Percentiles rank a stretch among this genome's conserved stretches.
Conservation (phyloP, 306 rosid genomes). For the Morella rubra region DNA sequence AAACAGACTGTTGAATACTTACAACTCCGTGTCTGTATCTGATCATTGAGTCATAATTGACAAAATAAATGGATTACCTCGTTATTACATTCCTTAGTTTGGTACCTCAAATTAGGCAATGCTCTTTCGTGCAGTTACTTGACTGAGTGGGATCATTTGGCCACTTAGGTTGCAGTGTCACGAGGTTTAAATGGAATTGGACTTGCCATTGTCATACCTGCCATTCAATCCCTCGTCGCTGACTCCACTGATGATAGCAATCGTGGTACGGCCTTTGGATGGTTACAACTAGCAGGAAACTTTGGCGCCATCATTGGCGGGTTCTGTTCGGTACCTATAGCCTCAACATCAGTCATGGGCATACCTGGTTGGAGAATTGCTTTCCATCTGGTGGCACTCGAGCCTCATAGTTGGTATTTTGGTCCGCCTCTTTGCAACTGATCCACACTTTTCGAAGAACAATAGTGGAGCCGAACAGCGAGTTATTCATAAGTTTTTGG, state of each 20-base stretch:
- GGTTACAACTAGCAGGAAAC: slow-evolving; percentile 60
- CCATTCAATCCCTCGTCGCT: slow-evolving; percentile 71
- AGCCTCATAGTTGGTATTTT: slow-evolving; percentile 67
- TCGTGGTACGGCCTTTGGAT: slow-evolving; percentile 76
- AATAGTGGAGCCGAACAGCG: slow-evolving; percentile 25
- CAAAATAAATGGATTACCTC: too few species aligned
- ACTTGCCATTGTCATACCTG: slow-evolving; percentile 74
- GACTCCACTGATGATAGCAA: slow-evolving; percentile 67
- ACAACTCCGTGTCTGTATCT: too few species aligned
- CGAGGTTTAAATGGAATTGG: slow-evolving; percentile 90
- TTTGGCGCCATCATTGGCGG: slow-evolving; percentile 71
- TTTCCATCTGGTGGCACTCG: slow-evolving; percentile 64
- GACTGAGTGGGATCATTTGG: neutral
- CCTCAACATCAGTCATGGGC: slow-evolving; percentile 61
- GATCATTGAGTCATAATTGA: too few species aligned
- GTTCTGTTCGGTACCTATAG: slow-evolving; percentile 55
- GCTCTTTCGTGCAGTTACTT: neutral
- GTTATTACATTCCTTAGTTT: neutral
- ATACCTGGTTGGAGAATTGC: slow-evolving; percentile 85
- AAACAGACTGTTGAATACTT: too few species aligned
- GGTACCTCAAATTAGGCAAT: neutral
- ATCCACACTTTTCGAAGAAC: too few species aligned
- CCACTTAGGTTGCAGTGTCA: slow-evolving; percentile 68
- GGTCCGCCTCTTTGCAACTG: too few species aligned
- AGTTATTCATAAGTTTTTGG: slow-evolving; percentile 27